Conservation (phyloP, 208 protist genomes). For the Trichomonas vaginalis region DNA sequence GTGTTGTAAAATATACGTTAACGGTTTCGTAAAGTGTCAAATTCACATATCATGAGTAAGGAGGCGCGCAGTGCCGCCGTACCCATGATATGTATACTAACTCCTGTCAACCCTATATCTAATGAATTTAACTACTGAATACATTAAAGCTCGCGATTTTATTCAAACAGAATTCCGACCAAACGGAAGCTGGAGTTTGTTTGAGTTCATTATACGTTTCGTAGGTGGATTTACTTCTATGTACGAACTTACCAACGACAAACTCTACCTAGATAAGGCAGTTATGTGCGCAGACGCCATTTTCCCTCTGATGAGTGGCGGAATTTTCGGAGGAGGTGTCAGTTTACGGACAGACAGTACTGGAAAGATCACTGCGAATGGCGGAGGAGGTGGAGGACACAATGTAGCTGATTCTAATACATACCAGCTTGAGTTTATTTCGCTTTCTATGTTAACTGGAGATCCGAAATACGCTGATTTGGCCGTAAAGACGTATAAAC, state of each 20-base stretch:
- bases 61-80: too few species aligned
- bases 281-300: conserved; percentile 34
- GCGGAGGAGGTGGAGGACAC: background rate
- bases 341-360: background rate
- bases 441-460: conserved; percentile 44
- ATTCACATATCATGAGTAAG: too few species aligned
- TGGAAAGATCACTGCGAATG: background rate
- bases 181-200: conserved; percentile 30
- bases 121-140: conserved; percentile 22
- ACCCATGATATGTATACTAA: too few species aligned
- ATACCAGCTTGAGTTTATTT: conserved; percentile 54
- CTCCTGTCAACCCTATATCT: conserved; percentile 59
- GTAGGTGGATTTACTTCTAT: conserved; percentile 52
- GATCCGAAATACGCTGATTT: conserved; percentile 31
- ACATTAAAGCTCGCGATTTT: background rate
- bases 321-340: background rate
- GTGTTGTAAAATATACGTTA: too few species aligned
- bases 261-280: conserved; percentile 27
- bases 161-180: background rate
- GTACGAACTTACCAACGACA: conserved; percentile 36
- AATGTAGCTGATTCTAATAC: conserved; percentile 44
- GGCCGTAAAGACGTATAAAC: background rate
- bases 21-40: too few species aligned
- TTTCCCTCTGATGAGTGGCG: conserved; percentile 37
- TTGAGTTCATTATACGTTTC: conserved; percentile 58